Base-by-base conservation (phyloP, 2,329 filamentous ascomycete genomes). In the Cyanodermella asteris region DNA sequence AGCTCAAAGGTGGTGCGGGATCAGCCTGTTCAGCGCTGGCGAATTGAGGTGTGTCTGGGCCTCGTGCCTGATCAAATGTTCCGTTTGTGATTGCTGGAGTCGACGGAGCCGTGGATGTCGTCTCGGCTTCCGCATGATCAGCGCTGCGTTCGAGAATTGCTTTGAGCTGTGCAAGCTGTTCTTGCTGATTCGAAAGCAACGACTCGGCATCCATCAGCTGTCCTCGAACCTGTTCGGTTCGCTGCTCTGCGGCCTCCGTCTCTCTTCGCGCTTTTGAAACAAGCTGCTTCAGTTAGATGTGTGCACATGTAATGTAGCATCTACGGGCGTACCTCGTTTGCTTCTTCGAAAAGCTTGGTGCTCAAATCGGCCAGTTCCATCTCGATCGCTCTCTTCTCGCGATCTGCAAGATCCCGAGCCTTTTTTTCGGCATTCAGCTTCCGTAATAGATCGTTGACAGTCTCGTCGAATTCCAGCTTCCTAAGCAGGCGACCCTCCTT, bases 301-400 rank as follows among this genome's bases (percentile, higher is more conserved):
- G 42, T 34, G 19, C 18, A 25, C 31, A 11, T 13, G 22, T 3
- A 13, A 23, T n/a, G 8, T 18, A 13, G n/a, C 7, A 8, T 10
- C 19, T 17, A 14, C 13, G 16, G 11, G 44, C 50, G 31, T 44
- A 70, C 65, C 49, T 75, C 82, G 53, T 97, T 94, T 24, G 87
- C 87, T 55, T 97, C 84, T 44, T 94, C 81, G 34, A 97, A 97
- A n/a, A 97, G 61, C 15, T 80, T 81, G 2, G 80, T 71, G 0
- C 87, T 94, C 34, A 97, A 50, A 26, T 69, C 77, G 50, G 94
- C 87, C 22, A 97, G 55, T 48, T 97, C 87, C 37, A 75, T 71
- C 46, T 97, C 87, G 16, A 93, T 91, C 34, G 71, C 71, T 47
- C 74, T 77, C 56, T 87, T 91, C 28, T 78, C 76, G 44, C 66